Base-by-base conservation (phyloP, 139 green algal species). In the Yamagishiella unicocca region DNA sequence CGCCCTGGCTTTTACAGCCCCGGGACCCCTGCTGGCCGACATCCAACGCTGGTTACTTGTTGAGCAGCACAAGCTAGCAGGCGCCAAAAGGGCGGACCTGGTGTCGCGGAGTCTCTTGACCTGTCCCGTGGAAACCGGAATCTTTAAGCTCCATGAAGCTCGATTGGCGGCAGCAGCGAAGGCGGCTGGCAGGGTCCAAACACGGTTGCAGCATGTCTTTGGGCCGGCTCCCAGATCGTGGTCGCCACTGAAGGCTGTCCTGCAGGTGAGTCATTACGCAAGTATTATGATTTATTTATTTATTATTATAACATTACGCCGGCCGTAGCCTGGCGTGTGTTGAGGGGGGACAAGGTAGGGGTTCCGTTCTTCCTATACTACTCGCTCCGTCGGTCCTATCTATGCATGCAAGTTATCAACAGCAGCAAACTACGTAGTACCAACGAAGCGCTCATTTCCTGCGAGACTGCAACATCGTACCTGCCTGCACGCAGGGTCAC, bases 221-320 rank as follows among this genome's bases (percentile, higher is more conserved):
- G 76, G 53, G 53, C n/a, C 38, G 76, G 54, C 54, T 3, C 19
- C 4, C 35, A 29, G n/a, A n/a, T n/a, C 4, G 7, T 83, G 76
- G 76, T 24, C 76, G 54, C 35, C 35, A 37, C 4, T 55, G 54
- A 53, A 54, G 10, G 22, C 10, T 35, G 17, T 66, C 54, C 35
- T 83, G 19, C 21, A 58, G 46, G 74, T 82, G 74, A 17, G 74
- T 8, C n/a, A n/a, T n/a, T n/a, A n/a, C n/a, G n/a, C n/a, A n/a
- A n/a, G n/a, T n/a, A n/a, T n/a, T n/a, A n/a, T n/a, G n/a, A n/a
- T n/a, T n/a, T n/a, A n/a, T n/a, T n/a, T n/a, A n/a, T n/a, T n/a
- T n/a, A n/a, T n/a, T n/a, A n/a, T n/a, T n/a, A n/a, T n/a, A n/a
- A n/a, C n/a, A n/a, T n/a, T n/a, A n/a, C n/a, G n/a, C n/a, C n/a